phyloP scores from a whole-genome alignment of 164 flowering plant species.

The Liquidambar formosana region DNA sequence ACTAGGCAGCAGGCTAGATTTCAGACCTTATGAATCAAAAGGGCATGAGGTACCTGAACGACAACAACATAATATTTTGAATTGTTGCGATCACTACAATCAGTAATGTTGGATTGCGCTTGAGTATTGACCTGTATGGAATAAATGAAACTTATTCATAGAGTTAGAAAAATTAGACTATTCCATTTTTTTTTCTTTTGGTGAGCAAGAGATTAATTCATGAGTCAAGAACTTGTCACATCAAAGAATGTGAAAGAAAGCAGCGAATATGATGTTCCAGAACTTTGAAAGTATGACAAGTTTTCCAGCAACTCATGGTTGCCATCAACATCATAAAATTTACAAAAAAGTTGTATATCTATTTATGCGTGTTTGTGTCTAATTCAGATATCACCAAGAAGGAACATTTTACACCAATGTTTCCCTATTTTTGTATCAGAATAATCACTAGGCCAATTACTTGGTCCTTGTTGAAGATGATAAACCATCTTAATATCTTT shows the following conservation, averaged over 20 bases:
- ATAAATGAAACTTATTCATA: no score
- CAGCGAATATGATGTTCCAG: background rate
- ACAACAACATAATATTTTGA: constrained; percentile 94
- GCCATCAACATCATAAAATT: background rate
- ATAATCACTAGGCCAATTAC: background rate
- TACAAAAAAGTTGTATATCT: background rate
- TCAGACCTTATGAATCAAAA: background rate
- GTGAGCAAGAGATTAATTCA: background rate
- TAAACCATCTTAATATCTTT: background rate
- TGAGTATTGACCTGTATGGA: constrained; percentile 90
- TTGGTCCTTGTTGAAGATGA: background rate
- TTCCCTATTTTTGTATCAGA: background rate
- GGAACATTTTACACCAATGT: background rate
- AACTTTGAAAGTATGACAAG: no score
- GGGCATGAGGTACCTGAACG: constrained; percentile 68
- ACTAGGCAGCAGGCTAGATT: background rate
- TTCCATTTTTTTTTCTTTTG: no score
- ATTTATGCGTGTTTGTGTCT: background rate
- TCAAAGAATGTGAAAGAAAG: background rate
- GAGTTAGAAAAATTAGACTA: no score
- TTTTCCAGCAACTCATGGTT: background rate
- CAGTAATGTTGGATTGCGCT: constrained; percentile 68
- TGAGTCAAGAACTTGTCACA: background rate
- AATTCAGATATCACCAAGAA: background rate
- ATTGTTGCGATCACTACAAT: constrained; percentile 80